Evolutionary conservation across 2,329 filamentous ascomycete species (phyloP).

Genomic region (Colletotrichum lini): DNA sequence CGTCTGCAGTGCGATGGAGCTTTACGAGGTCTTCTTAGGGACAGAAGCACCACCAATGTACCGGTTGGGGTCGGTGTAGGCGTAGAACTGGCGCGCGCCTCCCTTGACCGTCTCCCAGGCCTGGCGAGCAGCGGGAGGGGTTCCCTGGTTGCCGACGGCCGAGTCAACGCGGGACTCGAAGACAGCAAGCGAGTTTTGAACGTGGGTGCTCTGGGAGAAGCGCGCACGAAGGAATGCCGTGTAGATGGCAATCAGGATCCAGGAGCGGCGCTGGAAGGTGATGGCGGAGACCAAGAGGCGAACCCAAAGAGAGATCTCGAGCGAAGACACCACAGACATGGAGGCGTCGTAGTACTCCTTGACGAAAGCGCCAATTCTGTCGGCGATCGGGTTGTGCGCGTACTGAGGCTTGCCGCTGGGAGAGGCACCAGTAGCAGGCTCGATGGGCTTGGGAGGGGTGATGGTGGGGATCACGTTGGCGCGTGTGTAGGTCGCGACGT

Average conservation of each 20-base stretch:
- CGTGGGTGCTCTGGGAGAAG: conserved; percentile 90
- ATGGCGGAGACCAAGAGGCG: conserved; percentile 86
- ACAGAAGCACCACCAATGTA: conserved; percentile 73
- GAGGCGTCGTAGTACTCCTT: conserved; percentile 98
- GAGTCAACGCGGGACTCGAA: conserved; percentile 84
- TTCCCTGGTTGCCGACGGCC: conserved; percentile 87
- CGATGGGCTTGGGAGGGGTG: conserved; percentile 73
- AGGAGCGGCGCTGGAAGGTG: conserved; percentile 90
- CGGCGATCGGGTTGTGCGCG: conserved; percentile 75
- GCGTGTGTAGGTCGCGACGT: conserved; percentile 96
- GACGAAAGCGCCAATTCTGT: conserved; percentile 91
- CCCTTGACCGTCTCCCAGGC: conserved; percentile 87
- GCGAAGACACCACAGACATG: conserved; percentile 91
- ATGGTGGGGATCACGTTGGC: conserved; percentile 93
- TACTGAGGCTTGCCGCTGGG: conserved; percentile 70
- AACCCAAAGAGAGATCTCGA: conserved; percentile 91
- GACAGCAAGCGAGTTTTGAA: conserved; percentile 85
- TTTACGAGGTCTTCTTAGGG: conserved; percentile 64
- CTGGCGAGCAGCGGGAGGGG: conserved; percentile 83
- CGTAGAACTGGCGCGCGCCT: conserved; percentile 79
- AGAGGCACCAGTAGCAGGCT: conserved; percentile 69
- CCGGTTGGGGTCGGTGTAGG: conserved; percentile 82
- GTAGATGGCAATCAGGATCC: conserved; percentile 89
- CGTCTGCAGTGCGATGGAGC: background rate
- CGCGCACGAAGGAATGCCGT: conserved; percentile 93